Base-by-base conservation (phyloP, 768 basidiomycete genomes). In the Hericium coralloides region DNA sequence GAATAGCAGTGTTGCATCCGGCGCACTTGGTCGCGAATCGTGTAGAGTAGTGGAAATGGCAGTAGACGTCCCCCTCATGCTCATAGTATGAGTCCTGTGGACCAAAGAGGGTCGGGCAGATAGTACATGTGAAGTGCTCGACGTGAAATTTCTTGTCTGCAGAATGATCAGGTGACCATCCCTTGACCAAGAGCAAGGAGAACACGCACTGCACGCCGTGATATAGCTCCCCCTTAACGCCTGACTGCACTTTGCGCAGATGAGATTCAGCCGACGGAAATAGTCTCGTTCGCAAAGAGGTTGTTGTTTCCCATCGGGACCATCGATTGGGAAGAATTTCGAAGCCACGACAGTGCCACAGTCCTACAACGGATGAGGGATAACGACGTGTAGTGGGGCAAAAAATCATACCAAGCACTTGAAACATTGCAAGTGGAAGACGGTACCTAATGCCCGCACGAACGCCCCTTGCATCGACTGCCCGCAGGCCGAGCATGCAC, bases 11-110 rank as follows among this genome's bases (percentile, higher is more conserved):
- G 64, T 84, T 90, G 72, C 97, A 99, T 5, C 97, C 97, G 0
- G 93, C 95, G 68, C 97, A 99, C 70, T 98, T 98, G 50, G 94
- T 95, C 1, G 97, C 97, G 69, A 98, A 98, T 55, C 94, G 87
- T 12, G 95, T 98, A 36, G 95, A 98, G 72, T 98, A 99, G 74
- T 99, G 97, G 74, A 91, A 98, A 72, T 99, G 97, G 69, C 97
- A 99, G 70, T 89, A 99, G 23, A 98, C 97, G 67, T 94, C 86
- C n/a, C 89, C 90, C 62, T 92, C 90, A 68, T 98, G 97, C 70
- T 99, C 97, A 69, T 99, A 99, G 74, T 99, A 99, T 53, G 94
- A 97, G 73, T 98, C 97, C 67, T 95, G 92, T 4, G 95, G 94
- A 6, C 97, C 97, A 67, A 99, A 98, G 41, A 98, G 80, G 14